phyloP scores from a whole-genome alignment of 2,329 filamentous ascomycete genomes.

The Rhynchosporium graminicola region DNA sequence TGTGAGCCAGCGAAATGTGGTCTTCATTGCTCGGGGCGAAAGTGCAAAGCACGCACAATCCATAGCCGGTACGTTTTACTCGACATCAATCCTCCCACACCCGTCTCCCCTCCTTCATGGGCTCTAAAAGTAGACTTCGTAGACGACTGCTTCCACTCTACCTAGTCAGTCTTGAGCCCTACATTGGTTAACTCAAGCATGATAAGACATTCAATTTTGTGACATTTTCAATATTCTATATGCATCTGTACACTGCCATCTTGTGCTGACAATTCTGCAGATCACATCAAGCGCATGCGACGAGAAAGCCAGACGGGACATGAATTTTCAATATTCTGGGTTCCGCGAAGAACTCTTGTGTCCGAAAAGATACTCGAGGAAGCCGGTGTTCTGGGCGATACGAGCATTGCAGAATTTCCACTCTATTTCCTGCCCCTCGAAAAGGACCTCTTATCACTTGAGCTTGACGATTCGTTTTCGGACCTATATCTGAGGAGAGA shows the following conservation, averaged over 20 bases:
- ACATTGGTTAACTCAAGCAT: conserved; percentile 43
- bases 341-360: conserved; percentile 86
- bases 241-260: conserved; percentile 52
- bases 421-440: conserved; percentile 91
- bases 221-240: conserved; percentile 41
- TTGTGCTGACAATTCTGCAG: conserved; percentile 63
- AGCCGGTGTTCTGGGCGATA: conserved; percentile 88
- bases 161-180: conserved; percentile 59
- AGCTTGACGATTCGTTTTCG: conserved; percentile 81
- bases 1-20: conserved; percentile 88
- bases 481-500: conserved; percentile 91
- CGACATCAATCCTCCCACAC: not conserved
- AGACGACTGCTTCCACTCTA: conserved; percentile 54
- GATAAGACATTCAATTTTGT: conserved; percentile 46
- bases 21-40: conserved; percentile 91
- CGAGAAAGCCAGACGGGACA: conserved; percentile 87
- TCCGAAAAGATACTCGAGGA: conserved; percentile 92
- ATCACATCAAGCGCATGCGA: conserved; percentile 87
- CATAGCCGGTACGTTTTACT: conserved; percentile 72
- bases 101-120: conserved; percentile 36
- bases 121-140: conserved; percentile 63
- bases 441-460: conserved; percentile 85
- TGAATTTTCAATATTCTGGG: conserved; percentile 97
- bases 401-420: conserved; percentile 83
- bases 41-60: conserved; percentile 79